Evolutionary conservation across 148 eudicot genomes (phyloP).

Genomic region (Gaultheria prostrata): DNA sequence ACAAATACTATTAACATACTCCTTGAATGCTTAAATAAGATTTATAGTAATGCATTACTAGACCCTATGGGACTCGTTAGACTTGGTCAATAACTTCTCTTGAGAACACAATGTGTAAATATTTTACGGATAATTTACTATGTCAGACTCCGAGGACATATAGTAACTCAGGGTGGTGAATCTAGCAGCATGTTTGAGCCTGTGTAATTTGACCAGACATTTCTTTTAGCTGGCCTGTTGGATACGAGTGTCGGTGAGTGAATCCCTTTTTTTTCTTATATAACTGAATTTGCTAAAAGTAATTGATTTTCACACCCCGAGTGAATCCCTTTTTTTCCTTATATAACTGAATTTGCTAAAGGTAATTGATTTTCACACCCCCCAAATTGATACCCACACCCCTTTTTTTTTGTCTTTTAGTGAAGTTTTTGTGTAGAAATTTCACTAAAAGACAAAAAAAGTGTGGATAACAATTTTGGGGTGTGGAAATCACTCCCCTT

Average conservation of each 20-base stretch:
- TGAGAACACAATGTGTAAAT: neutral
- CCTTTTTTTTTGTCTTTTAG: no score
- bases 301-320: no score
- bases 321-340: neutral
- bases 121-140: neutral
- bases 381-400: no score
- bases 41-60: neutral
- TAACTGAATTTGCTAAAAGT: neutral
- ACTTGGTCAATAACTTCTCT: neutral
- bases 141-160: neutral
- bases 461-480: no score
- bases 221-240: slow-evolving; percentile 2
- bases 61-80: neutral
- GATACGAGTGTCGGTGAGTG: neutral
- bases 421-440: no score
- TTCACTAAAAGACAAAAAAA: no score
- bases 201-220: neutral
- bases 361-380: no score
- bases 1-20: neutral
- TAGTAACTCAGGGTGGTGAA: slow-evolving; percentile 4
- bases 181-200: neutral
- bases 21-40: neutral
- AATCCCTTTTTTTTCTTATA: neutral
- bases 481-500: no score
- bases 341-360: no score